Conservation (phyloP, 495 filamentous ascomycete species). For the Collariella sp. region DNA sequence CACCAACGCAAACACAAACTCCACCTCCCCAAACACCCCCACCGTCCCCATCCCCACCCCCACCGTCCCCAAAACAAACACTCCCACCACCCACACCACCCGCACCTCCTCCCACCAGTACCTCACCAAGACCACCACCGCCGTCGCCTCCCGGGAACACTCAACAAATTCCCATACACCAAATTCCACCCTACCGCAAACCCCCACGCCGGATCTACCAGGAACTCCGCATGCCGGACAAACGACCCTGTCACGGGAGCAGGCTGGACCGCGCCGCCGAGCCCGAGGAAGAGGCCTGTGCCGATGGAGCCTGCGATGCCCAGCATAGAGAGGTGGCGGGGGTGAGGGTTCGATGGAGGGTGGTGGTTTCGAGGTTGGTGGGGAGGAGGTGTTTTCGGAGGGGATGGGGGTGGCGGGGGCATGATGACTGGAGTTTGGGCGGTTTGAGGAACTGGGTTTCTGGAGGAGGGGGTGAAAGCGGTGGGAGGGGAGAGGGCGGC, state of each 20-base stretch:
- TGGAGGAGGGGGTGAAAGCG: too few species aligned
- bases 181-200: slow-evolving; percentile 65
- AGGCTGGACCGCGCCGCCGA: slow-evolving; percentile 45
- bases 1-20: slow-evolving; percentile 51
- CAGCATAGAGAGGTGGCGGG: slow-evolving; percentile 44
- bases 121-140: slow-evolving; percentile 50
- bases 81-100: slow-evolving; percentile 45
- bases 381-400: too few species aligned
- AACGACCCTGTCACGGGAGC: slow-evolving; percentile 51
- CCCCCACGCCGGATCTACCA: slow-evolving; percentile 69
- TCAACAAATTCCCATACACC: slow-evolving; percentile 41
- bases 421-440: too few species aligned
- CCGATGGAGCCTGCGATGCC: slow-evolving; percentile 42
- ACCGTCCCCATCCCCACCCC: slow-evolving; percentile 46
- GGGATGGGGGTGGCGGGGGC: too few species aligned
- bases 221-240: slow-evolving; percentile 58
- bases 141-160: slow-evolving; percentile 56
- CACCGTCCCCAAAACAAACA: slow-evolving; percentile 48
- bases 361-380: neutral
- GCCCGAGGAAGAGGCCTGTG: slow-evolving; percentile 47
- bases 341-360: slow-evolving; percentile 34
- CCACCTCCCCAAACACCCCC: slow-evolving; percentile 54
- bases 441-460: too few species aligned
- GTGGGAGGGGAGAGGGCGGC: too few species aligned
- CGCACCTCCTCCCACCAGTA: slow-evolving; percentile 47